Evolutionary conservation across 257 asterid species (phyloP).

Genomic region (Ehretia macrophylla): DNA sequence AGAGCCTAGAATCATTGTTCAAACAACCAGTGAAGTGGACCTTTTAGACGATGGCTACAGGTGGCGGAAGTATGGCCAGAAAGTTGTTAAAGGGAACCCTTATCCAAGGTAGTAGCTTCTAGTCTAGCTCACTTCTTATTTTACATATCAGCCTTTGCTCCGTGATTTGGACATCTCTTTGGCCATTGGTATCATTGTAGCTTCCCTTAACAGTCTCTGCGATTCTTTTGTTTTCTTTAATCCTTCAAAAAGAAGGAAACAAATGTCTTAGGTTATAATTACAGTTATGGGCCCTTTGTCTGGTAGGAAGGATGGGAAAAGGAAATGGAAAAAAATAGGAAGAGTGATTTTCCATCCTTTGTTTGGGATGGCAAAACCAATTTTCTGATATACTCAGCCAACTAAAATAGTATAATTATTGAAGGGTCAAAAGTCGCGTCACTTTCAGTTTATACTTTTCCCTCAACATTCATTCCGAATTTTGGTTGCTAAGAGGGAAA

Average conservation of each 20-base stretch:
- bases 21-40: constrained; percentile 89
- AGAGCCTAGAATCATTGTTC: constrained; percentile 89
- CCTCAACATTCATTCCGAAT: no score
- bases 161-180: neutral
- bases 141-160: neutral
- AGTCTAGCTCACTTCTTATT: neutral
- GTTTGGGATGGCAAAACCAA: no score
- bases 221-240: neutral
- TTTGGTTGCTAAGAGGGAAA: no score
- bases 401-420: no score
- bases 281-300: no score
- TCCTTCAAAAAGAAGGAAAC: neutral
- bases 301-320: no score
- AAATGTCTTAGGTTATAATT: no score
- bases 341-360: no score
- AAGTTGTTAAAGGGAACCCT: constrained; percentile 95
- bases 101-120: constrained; percentile 58
- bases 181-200: neutral
- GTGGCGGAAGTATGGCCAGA: constrained; percentile 96
- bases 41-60: constrained; percentile 90
- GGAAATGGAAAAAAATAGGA: no score
- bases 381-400: no score
- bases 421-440: no score
- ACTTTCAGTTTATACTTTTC: no score
- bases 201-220: neutral